phyloP scores from a whole-genome alignment of 768 basidiomycete genomes.

The Hemileccinum rubropunctum region DNA sequence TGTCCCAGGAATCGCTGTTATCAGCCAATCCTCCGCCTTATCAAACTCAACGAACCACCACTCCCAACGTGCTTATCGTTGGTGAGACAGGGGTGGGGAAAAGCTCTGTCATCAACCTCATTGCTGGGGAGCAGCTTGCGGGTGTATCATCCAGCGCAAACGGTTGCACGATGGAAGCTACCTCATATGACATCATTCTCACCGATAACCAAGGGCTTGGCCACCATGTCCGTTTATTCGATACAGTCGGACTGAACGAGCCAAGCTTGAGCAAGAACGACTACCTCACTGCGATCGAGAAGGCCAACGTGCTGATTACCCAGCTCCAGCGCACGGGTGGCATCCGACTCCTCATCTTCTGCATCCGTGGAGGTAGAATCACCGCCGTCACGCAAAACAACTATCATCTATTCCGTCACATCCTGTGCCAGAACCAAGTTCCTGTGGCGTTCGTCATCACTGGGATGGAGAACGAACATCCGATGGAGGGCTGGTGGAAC shows the following conservation, averaged over 20 bases:
- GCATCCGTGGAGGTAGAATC: conserved; percentile 32
- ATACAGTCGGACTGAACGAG: conserved; percentile 33
- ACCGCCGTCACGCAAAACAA: conserved; percentile 23
- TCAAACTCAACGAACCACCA: conserved; percentile 3
- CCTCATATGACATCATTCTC: conserved; percentile 24
- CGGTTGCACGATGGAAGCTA: conserved; percentile 35
- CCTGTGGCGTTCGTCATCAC: conserved; percentile 32
- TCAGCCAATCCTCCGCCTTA: conserved; percentile 7
- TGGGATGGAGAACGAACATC: conserved; percentile 26
- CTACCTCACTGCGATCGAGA: conserved; percentile 26
- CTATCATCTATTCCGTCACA: conserved; percentile 27
- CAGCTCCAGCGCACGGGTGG: conserved; percentile 27
- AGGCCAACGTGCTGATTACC: conserved; percentile 32
- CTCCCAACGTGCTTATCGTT: conserved; percentile 37
- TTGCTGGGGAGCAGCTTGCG: conserved; percentile 28
- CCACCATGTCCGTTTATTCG: conserved; percentile 25
- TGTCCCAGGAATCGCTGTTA: background rate
- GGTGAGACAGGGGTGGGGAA: conserved; percentile 34
- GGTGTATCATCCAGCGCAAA: conserved; percentile 24
- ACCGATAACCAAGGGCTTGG: background rate
- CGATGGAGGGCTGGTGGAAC: conserved; percentile 34
- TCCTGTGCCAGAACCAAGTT: conserved; percentile 29
- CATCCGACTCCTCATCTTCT: conserved; percentile 30
- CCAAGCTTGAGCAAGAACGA: conserved; percentile 12
- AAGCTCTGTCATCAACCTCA: conserved; percentile 42